A percentile compares a stretch with the other conserved stretches of the same genome.
Evolutionary conservation across 352 stramenopile species (phyloP).

Genomic region (Globisporangium polare): DNA sequence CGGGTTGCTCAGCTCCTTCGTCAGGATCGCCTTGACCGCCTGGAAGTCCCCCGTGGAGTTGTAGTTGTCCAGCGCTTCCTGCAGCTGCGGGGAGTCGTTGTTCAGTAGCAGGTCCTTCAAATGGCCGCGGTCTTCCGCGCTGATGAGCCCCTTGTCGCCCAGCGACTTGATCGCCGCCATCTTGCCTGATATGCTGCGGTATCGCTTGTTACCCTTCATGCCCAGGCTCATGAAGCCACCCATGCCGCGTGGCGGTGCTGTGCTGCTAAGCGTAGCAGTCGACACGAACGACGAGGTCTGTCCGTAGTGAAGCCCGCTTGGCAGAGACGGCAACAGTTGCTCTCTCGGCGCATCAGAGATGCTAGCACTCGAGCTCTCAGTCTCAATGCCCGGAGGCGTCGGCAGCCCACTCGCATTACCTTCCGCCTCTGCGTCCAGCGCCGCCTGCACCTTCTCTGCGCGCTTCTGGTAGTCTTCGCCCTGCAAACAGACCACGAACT

Average conservation of each 20-base stretch:
- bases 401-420: background rate
- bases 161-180: conserved; percentile 83
- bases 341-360: background rate
- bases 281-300: conserved; percentile 10
- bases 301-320: conserved; percentile 16
- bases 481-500: conserved; percentile 63
- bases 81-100: conserved; percentile 68
- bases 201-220: conserved; percentile 71
- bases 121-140: conserved; percentile 57
- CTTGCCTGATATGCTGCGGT: conserved; percentile 73
- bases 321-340: background rate
- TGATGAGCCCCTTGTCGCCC: conserved; percentile 69
- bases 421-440: background rate
- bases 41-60: conserved; percentile 79
- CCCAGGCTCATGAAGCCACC: conserved; percentile 23
- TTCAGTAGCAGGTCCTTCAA: conserved; percentile 78
- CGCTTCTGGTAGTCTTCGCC: conserved; percentile 68
- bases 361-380: conserved; percentile 4
- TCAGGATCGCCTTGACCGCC: conserved; percentile 60
- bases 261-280: background rate
- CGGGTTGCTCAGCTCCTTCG: conserved; percentile 59
- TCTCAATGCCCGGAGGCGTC: background rate
- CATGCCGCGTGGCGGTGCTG: conserved; percentile 21
- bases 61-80: conserved; percentile 72
- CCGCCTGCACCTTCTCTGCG: conserved; percentile 6